Evolutionary conservation across 345 rosid genomes (phyloP).

Genomic region (Arabidopsis arenosa): DNA sequence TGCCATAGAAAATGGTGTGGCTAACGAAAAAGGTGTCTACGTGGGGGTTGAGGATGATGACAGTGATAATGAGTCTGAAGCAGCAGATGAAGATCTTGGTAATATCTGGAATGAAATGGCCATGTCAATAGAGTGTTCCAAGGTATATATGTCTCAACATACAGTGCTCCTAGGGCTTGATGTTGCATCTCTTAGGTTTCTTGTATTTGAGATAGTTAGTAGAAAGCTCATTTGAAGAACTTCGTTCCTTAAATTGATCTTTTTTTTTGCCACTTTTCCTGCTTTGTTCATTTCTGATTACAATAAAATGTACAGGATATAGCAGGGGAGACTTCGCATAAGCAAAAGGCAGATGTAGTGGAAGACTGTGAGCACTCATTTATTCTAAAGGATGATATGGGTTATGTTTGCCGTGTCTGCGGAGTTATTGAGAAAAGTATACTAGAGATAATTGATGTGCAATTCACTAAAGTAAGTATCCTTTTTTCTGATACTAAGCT

Average conservation of each 20-base stretch:
- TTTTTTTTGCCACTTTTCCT: constrained; percentile 6
- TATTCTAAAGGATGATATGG: constrained; percentile 85
- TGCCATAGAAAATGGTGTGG: constrained; percentile 33
- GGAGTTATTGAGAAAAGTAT: constrained; percentile 78
- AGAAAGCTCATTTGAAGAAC: constrained; percentile 18
- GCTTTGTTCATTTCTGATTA: constrained; percentile 20
- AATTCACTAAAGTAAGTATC: constrained; percentile 67
- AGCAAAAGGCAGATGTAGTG: constrained; percentile 56
- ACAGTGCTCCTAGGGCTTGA: too few relatives aligned
- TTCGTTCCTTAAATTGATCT: not conserved
- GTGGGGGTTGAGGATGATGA: constrained; percentile 65
- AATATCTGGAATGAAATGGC: constrained; percentile 92
- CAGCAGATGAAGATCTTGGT: constrained; percentile 70
- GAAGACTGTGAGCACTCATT: constrained; percentile 80
- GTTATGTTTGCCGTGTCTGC: constrained; percentile 91
- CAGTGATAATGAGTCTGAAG: constrained; percentile 45
- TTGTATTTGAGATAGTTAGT: constrained; percentile 29
- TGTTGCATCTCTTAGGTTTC: constrained; percentile 21
- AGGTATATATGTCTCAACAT: constrained; percentile 51
- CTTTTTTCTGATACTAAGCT: constrained; percentile 7
- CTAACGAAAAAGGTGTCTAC: constrained; percentile 66
- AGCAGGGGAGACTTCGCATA: constrained; percentile 51
- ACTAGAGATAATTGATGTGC: constrained; percentile 77
- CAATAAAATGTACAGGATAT: constrained; percentile 52
- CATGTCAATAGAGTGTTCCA: constrained; percentile 67